A percentile compares a stretch with the other conserved stretches of the same genome.
These are phyloP conservation scores for Geranium incanum DNA, from an alignment of 441 rosid genomes.

Conservation along the genomic window DNA sequence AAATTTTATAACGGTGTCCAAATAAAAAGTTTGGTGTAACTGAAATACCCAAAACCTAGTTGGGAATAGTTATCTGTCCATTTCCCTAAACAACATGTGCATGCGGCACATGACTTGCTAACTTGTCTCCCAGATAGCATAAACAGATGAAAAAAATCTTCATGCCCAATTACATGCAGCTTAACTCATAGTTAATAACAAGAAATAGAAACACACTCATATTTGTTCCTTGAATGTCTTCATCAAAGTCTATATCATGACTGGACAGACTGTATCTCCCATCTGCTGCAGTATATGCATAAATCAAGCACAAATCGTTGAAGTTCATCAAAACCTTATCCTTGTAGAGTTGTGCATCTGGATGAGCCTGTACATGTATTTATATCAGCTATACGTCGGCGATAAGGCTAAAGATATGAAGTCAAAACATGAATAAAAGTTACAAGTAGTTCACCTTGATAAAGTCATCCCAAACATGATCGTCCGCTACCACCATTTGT, in stretches of 20 bases:
- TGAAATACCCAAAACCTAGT: too few species aligned
- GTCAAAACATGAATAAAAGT: neutral
- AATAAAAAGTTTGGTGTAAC: too few species aligned
- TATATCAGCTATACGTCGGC: conserved; percentile 12
- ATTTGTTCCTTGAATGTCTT: conserved; percentile 47
- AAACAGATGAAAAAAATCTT: neutral
- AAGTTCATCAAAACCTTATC: conserved; percentile 63
- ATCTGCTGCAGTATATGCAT: conserved; percentile 74
- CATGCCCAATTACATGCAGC: neutral
- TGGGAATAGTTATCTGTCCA: too few species aligned
- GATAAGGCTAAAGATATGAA: neutral
- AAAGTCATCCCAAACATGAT: conserved; percentile 52
- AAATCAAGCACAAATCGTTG: conserved; percentile 62
- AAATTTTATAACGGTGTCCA: too few species aligned
- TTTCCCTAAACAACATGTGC: neutral
- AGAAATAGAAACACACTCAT: conserved; percentile 37
- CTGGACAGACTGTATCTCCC: conserved; percentile 92
- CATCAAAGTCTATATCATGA: conserved; percentile 74
- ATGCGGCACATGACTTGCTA: neutral
- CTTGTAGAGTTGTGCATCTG: conserved; percentile 64
- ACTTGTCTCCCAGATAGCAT: neutral
- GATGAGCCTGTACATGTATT: conserved; percentile 50
- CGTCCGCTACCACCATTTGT: conserved; percentile 71
- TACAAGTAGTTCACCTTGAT: conserved; percentile 43
- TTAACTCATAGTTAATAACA: neutral